Conservation (phyloP, 2,329 filamentous ascomycete genomes). For the Escovopsis sp. region DNA sequence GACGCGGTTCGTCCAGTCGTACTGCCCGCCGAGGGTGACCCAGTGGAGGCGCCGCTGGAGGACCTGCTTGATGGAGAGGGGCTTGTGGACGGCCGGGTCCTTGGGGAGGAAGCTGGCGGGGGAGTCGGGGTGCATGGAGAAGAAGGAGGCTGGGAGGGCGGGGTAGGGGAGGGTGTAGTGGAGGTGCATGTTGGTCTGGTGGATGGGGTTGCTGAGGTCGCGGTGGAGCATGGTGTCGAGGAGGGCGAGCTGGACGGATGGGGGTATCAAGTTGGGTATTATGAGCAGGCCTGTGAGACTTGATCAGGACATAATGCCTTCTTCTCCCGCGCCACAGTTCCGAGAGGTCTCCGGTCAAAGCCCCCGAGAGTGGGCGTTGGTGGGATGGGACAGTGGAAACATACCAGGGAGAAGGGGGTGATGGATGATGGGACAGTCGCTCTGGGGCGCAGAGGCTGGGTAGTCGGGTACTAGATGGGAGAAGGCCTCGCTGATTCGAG, state of each 20-base stretch:
- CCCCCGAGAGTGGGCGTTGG: no score
- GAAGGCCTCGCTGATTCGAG: slow-evolving; percentile 30
- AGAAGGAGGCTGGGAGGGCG: slow-evolving; percentile 33
- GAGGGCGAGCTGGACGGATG: slow-evolving; percentile 50
- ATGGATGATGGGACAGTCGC: slow-evolving; percentile 41
- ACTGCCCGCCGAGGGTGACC: slow-evolving; percentile 90
- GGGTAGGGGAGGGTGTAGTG: slow-evolving; percentile 59
- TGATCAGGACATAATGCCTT: no score
- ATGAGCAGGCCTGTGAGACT: slow-evolving; percentile 55
- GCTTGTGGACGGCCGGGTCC: slow-evolving; percentile 58
- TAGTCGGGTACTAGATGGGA: slow-evolving; percentile 22
- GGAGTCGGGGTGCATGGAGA: slow-evolving; percentile 32
- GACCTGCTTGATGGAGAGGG: slow-evolving; percentile 53
- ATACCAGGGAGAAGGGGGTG: slow-evolving; percentile 56
- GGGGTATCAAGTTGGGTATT: slow-evolving; percentile 59
- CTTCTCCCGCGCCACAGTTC: no score
- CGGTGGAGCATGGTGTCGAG: slow-evolving; percentile 62
- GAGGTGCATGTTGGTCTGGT: slow-evolving; percentile 82
- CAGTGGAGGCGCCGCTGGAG: slow-evolving; percentile 75
- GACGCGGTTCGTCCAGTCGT: slow-evolving; percentile 81
- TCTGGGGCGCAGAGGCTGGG: slow-evolving; percentile 14
- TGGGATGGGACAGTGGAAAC: slow-evolving; percentile 7
- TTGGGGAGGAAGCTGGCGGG: slow-evolving; percentile 50
- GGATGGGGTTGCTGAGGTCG: slow-evolving; percentile 56
- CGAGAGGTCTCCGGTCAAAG: no score